Evolutionary conservation across 306 rosid genomes (phyloP).

Genomic region (Rubus parviflorus): DNA sequence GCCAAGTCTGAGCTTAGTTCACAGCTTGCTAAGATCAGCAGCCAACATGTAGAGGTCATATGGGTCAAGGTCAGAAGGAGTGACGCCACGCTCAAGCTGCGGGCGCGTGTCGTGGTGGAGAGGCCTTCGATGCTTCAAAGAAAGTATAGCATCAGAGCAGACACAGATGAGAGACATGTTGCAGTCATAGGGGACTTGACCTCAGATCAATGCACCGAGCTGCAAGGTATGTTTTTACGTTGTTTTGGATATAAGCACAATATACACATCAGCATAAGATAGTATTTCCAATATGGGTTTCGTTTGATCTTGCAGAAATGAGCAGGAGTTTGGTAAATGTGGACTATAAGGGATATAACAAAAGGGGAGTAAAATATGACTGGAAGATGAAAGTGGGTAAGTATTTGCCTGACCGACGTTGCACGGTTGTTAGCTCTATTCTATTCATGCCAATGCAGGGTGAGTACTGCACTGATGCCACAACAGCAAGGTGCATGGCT

Average conservation of each 20-base stretch:
- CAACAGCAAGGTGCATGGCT: conserved; percentile 69
- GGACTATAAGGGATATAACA: conserved; percentile 39
- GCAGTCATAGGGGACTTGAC: conserved; percentile 60
- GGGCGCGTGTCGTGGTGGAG: conserved; percentile 44
- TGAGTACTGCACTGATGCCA: conserved; percentile 49
- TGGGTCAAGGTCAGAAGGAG: conserved; percentile 69
- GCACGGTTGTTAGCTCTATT: conserved; percentile 61
- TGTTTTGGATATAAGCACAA: background rate
- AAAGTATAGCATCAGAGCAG: conserved; percentile 57
- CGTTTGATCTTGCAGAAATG: conserved; percentile 44
- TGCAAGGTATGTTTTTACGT: conserved; percentile 41
- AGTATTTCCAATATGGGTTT: background rate
- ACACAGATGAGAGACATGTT: conserved; percentile 58
- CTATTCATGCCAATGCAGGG: conserved; percentile 50
- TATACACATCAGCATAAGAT: background rate
- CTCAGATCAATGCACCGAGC: conserved; percentile 51
- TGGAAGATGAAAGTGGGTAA: conserved; percentile 58
- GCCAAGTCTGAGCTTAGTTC: conserved; percentile 56
- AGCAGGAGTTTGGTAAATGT: conserved; percentile 41
- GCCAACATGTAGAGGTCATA: conserved; percentile 37
- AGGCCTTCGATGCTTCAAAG: conserved; percentile 43
- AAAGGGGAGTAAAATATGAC: conserved; percentile 55
- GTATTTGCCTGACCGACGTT: conserved; percentile 51
- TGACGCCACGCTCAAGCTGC: conserved; percentile 43
- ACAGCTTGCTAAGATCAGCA: conserved; percentile 50